These are phyloP conservation scores for Yamadazyma pseudoaaseri DNA, from an alignment of 1,139 yeast genomes.

Conservation along the genomic window DNA sequence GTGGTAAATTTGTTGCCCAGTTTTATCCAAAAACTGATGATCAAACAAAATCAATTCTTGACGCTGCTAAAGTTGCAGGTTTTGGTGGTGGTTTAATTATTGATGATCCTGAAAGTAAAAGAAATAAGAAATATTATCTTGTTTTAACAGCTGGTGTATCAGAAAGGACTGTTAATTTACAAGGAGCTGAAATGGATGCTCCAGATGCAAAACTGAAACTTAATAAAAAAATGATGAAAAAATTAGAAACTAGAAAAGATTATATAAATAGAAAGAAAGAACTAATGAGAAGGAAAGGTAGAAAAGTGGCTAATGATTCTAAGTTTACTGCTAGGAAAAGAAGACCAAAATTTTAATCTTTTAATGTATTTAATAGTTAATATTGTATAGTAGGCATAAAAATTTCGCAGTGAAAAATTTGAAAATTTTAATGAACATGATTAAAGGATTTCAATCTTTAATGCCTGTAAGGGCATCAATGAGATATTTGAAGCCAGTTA, in stretches of 20 bases:
- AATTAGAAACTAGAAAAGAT: constrained; percentile 72
- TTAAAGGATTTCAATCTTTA: constrained; percentile 7
- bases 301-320: constrained; percentile 83
- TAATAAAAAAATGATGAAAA: constrained; percentile 52
- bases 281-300: constrained; percentile 88
- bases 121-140: constrained; percentile 85
- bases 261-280: constrained; percentile 91
- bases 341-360: constrained; percentile 66
- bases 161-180: constrained; percentile 65
- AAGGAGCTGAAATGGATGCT: constrained; percentile 77
- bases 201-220: constrained; percentile 44
- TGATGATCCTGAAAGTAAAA: constrained; percentile 91
- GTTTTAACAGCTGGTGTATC: constrained; percentile 87
- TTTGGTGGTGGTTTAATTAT: constrained; percentile 94
- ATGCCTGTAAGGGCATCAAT: constrained; percentile 4
- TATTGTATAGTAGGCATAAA: constrained; percentile 7
- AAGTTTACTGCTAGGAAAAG: constrained; percentile 94
- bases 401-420: constrained; percentile 5
- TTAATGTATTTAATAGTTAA: neutral
- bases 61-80: constrained; percentile 91
- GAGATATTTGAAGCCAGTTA: constrained; percentile 4
- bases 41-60: constrained; percentile 74
- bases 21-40: constrained; percentile 90
- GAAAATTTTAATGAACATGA: constrained; percentile 5
- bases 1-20: constrained; percentile 97